Evolutionary conservation across 2,329 filamentous ascomycete genomes (phyloP), one percentile per base, ranked within the genome.

Genomic region (Cladosporium sp.): DNA sequence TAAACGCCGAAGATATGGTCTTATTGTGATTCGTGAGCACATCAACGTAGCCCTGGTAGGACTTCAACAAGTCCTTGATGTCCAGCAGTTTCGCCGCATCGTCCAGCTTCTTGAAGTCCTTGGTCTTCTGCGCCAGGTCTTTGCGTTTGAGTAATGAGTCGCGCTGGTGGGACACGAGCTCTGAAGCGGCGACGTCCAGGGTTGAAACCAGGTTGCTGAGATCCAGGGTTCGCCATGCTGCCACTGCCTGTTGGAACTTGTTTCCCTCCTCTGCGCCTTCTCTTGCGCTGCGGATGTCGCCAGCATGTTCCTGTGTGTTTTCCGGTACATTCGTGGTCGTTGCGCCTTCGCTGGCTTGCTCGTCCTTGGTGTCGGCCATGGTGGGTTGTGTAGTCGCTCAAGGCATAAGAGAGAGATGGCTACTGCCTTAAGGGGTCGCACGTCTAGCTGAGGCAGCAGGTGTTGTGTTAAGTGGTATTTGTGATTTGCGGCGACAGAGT

Each of bases 81-180:
- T 98, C 93, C 4, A 77, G 76, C 48, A 98, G 72, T 69, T 97
- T 98, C 50, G 80, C 82, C 9, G 85, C 74, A 74, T 98, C 90
- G 60, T 97, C 92, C 9, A 95, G 78, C 68, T 96, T 97, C 54
- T 91, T 79, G 61, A 97, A 98, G 62, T 97, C 92, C 64, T 98
- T 98, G 1, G 93, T 98, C 77, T 96, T 97, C 66, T 96, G 91
- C n/a, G 94, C 93, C 16, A 98, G 76, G 54, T 98, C 94, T 67
- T 98, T 98, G 47, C 93, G 81, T 67, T 98, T 92, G 0, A 96
- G 85, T 4, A 95, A 86, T n/a, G 92, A 88, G 69, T 97, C 93
- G 61, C 91, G 82, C 66, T 98, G 94, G 66, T 95, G 90, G 41
- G 86, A 76, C 46, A 97, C 89, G 55, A 98, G 89, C 62, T 97